Conservation (phyloP, 768 basidiomycete species). For the Mycena crocata region DNA sequence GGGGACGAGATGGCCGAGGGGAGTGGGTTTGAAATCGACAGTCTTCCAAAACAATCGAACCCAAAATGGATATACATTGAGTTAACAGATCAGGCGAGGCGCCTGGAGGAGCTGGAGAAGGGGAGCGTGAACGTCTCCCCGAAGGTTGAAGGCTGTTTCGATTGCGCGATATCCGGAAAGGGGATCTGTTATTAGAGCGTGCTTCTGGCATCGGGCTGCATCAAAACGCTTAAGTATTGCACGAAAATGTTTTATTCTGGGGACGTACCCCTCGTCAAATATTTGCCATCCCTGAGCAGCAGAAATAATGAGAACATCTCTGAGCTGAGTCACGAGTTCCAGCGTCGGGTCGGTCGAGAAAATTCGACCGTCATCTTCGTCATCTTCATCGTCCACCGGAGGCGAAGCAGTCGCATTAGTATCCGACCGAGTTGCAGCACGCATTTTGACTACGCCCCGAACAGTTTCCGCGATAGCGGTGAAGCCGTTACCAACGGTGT, state of each 20-base stretch:
- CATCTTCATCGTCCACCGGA: slow-evolving; percentile 58
- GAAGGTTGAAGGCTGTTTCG: slow-evolving; percentile 55
- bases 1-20: slow-evolving; percentile 75
- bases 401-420: slow-evolving; percentile 34
- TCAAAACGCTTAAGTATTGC: neutral
- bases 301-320: slow-evolving; percentile 69
- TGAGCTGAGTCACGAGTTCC: slow-evolving; percentile 71
- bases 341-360: slow-evolving; percentile 78
- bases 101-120: slow-evolving; percentile 53
- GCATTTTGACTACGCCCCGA: slow-evolving; percentile 55
- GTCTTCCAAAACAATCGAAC: slow-evolving; percentile 77
- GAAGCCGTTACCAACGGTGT: slow-evolving; percentile 46
- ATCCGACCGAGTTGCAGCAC: slow-evolving; percentile 40
- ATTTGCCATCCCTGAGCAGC: slow-evolving; percentile 70
- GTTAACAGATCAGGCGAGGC: slow-evolving; percentile 65
- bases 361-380: slow-evolving; percentile 56
- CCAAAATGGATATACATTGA: slow-evolving; percentile 68
- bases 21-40: slow-evolving; percentile 72
- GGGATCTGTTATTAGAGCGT: slow-evolving; percentile 31
- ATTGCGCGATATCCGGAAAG: slow-evolving; percentile 40
- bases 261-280: slow-evolving; percentile 63
- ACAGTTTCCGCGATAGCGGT: slow-evolving; percentile 58
- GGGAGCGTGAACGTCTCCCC: slow-evolving; percentile 63
- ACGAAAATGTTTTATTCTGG: neutral
- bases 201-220: slow-evolving; percentile 19